Conservation (phyloP, 306 rosid genomes). For the Chamaecrista fasciculata region DNA sequence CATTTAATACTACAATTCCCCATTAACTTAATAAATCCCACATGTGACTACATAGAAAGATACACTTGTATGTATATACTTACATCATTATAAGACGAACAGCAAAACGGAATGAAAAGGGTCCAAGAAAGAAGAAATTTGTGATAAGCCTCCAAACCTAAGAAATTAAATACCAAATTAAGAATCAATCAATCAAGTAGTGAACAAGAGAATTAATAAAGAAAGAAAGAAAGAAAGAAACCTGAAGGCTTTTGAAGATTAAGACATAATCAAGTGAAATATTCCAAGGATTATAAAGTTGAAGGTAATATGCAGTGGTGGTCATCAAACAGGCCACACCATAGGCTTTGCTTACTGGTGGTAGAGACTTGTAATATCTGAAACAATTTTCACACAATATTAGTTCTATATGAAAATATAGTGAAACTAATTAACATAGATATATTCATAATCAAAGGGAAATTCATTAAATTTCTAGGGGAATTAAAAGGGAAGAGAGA, state of each 20-base stretch:
- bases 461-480: no score
- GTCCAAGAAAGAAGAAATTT: constrained; percentile 75
- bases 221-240: constrained; percentile 16
- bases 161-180: neutral
- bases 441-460: no score
- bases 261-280: constrained; percentile 45
- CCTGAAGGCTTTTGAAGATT: constrained; percentile 57
- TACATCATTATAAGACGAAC: constrained; percentile 56
- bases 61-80: neutral
- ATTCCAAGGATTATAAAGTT: constrained; percentile 15
- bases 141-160: constrained; percentile 73
- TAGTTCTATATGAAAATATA: neutral
- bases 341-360: constrained; percentile 76
- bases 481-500: constrained; percentile 18
- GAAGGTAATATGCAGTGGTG: constrained; percentile 47
- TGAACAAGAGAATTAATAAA: no score
- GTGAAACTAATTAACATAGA: no score
- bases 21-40: no score
- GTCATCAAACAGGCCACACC: constrained; percentile 73
- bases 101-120: constrained; percentile 61
- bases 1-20: no score
- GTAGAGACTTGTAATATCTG: constrained; percentile 65
- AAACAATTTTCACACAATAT: neutral
- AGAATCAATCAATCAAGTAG: no score
- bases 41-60: no score